Conservation (phyloP, 73 alveolate species). For the Paramecium primaurelia region DNA sequence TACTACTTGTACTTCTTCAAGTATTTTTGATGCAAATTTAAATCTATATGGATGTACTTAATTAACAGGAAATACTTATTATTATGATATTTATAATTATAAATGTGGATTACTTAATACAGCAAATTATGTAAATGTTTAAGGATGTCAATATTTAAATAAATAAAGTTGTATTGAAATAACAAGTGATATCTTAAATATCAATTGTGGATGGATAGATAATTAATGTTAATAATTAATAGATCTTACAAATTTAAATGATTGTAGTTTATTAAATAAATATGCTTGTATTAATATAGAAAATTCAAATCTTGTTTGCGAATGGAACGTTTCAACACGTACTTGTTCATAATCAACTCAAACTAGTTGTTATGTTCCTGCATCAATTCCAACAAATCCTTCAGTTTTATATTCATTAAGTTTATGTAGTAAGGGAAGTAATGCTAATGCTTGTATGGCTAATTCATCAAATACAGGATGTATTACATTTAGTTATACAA, state of each 20-base stretch:
- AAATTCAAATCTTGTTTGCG: not conserved
- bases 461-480: not conserved
- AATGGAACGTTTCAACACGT: not conserved
- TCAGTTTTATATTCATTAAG: not conserved
- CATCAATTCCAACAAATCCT: not conserved
- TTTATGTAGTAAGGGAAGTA: not conserved
- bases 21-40: not conserved
- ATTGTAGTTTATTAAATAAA: conserved; percentile 2
- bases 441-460: not conserved
- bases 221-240: not conserved
- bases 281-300: not conserved
- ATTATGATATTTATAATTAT: not conserved
- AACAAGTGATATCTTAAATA: not conserved
- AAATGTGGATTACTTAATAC: not conserved
- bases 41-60: not conserved
- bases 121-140: not conserved
- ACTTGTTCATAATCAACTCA: not conserved
- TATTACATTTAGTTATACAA: not conserved
- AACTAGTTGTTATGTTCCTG: not conserved
- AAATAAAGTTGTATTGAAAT: not conserved
- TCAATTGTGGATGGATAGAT: not conserved
- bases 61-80: not conserved
- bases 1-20: not conserved
- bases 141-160: not conserved
- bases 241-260: not conserved